Evolutionary conservation across 2,329 filamentous ascomycete species (phyloP), one percentile per base, ranked within the genome.

Genomic region (Dothideomycetidae sp.): DNA sequence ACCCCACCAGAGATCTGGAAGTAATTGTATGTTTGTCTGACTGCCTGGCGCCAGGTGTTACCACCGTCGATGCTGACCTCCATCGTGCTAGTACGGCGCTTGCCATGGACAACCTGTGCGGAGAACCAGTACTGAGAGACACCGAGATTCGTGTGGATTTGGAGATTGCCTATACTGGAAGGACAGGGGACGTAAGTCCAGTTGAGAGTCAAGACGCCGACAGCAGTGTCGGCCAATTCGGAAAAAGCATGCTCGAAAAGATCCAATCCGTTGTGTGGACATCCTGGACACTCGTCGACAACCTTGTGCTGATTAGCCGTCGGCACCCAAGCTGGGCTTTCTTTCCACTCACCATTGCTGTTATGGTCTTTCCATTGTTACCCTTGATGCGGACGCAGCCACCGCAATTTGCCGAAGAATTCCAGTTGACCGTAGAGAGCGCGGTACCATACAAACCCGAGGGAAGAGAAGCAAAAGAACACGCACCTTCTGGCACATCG

Each of bases 391-490:
- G 54, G 10, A 81, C 57, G 45, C 77, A 81, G 13, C 64, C 59
- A 45, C 77, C 76, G 48, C 77, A 81, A 44, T 70, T 60, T 29
- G 59, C 63, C 2, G 67, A 63, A 36, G 52, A 56, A 35, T 64
- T 54, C 76, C 76, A 81, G 46, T 66, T 68, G 3, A 62, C 57
- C 28, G 66, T 66, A 1, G 74, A 72, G 34, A 75, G 64, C 2
- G 77, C 76, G 7, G 73, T 75, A 39, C 77, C 76, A 47, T 61
- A 71, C 39, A 79, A 54, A 10, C 62, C 60, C 9, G 66, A 60
- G 5, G 75, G 74, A 16, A 80, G 59, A 35, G 65, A 70, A 5
- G 63, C 61, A 61, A 80, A 78, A 10, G 68, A 72, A 56, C 76
- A 81, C 41, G 64, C 66, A 43, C 76, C 76, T 15, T 41, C 43